phyloP scores from a whole-genome alignment of 352 stramenopile species.

The Pythium myriotylum region DNA sequence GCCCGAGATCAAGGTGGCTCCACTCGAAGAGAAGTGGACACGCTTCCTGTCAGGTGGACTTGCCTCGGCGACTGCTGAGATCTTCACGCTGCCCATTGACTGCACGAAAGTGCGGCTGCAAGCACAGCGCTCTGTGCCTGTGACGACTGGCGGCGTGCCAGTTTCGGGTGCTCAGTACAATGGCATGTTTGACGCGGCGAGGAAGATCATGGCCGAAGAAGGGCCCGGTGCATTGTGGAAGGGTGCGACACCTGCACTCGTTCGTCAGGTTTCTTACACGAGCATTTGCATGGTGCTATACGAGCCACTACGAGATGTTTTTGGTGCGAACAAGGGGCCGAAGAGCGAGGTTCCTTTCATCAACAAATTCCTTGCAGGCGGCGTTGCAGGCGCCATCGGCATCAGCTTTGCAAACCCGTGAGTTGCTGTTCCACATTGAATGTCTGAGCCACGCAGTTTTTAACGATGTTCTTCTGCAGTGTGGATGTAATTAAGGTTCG shows the following conservation, averaged over 20 bases:
- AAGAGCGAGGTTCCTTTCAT: conserved; percentile 64
- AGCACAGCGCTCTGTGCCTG: conserved; percentile 52
- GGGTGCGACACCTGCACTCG: conserved; percentile 69
- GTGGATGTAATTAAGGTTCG: conserved; percentile 90
- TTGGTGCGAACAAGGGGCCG: conserved; percentile 46
- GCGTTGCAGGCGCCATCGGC: conserved; percentile 74
- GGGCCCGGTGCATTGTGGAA: conserved; percentile 72
- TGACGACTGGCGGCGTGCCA: conserved; percentile 29
- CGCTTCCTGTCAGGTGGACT: conserved; percentile 73
- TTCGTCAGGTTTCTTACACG: conserved; percentile 87
- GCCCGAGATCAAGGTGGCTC: conserved; percentile 31
- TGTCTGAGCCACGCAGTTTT: background rate
- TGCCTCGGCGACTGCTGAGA: conserved; percentile 71
- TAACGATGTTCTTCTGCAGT: conserved; percentile 33
- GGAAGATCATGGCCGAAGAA: conserved; percentile 74
- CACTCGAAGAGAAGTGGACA: conserved; percentile 61
- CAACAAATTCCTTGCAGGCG: conserved; percentile 82
- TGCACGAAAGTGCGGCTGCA: conserved; percentile 88
- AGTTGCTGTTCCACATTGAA: conserved; percentile 20
- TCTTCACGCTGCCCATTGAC: conserved; percentile 85
- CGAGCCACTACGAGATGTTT: conserved; percentile 78
- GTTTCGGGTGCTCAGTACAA: conserved; percentile 53
- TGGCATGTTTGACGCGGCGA: conserved; percentile 71
- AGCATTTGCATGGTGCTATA: conserved; percentile 89
- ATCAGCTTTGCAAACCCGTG: conserved; percentile 88